Conservation (phyloP, 768 basidiomycete genomes). For the Sporobolomyces pararoseus region DNA sequence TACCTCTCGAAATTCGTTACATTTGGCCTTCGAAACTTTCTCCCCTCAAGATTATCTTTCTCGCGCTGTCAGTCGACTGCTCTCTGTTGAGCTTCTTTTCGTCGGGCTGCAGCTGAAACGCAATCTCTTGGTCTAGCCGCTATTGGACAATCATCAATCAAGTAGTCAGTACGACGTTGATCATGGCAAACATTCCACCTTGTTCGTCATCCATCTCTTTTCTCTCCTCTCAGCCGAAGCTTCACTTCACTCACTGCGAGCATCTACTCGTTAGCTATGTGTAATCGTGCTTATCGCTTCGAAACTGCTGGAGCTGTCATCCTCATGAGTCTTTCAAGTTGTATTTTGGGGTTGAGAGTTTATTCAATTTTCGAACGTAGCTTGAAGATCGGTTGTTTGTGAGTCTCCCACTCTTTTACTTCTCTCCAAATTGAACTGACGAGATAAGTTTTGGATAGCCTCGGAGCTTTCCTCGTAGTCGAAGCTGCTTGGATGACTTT, state of each 20-base stretch:
- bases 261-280: background rate
- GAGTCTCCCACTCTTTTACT: background rate
- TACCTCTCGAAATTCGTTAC: constrained; percentile 6
- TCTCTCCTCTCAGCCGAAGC: background rate
- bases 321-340: background rate
- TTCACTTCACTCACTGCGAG: background rate
- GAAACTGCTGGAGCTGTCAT: constrained; percentile 1
- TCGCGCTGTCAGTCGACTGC: constrained; percentile 8
- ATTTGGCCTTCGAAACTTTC: constrained; percentile 9
- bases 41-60: constrained; percentile 6
- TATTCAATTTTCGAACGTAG: constrained; percentile 7
- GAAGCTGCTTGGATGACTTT: constrained; percentile 2
- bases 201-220: background rate
- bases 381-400: background rate
- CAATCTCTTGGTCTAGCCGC: background rate
- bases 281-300: background rate
- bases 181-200: background rate
- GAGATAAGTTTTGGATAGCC: background rate
- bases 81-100: background rate
- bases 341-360: background rate
- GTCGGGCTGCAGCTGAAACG: no score
- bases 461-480: constrained; percentile 1
- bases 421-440: no score
- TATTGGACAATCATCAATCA: constrained; percentile 20
- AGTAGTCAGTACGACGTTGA: background rate